Evolutionary conservation across 1,139 yeast genomes (phyloP).

Genomic region (Taphrina pruni): DNA sequence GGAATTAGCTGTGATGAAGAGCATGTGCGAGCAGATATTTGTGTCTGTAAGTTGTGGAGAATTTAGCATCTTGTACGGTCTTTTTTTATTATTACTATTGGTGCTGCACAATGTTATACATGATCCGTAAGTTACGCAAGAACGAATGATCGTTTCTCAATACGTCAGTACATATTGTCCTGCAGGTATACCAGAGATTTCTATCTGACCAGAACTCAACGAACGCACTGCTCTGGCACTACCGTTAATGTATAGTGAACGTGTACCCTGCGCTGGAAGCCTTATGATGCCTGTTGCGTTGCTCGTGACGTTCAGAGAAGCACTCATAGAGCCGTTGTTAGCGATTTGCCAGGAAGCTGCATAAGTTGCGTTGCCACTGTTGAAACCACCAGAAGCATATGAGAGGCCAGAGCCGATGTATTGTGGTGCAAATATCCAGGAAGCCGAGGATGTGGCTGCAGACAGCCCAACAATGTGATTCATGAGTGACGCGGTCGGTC

Average conservation of each 20-base stretch:
- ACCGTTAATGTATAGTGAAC: neutral
- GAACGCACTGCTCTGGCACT: neutral
- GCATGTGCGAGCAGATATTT: too few relatives aligned
- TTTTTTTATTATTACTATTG: too few relatives aligned
- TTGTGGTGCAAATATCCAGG: conserved; percentile 2
- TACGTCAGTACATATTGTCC: neutral
- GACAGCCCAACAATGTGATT: neutral
- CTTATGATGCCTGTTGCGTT: neutral
- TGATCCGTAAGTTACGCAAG: neutral
- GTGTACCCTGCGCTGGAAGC: neutral
- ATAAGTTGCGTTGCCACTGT: neutral
- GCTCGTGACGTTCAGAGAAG: neutral
- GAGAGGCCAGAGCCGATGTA: neutral
- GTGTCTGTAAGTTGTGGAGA: too few relatives aligned
- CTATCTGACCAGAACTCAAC: neutral
- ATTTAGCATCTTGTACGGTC: too few relatives aligned
- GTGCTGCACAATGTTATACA: too few relatives aligned
- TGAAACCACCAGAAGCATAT: neutral
- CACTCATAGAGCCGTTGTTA: neutral
- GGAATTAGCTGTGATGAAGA: too few relatives aligned
- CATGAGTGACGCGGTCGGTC: conserved; percentile 1
- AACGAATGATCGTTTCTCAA: too few relatives aligned
- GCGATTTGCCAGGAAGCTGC: neutral
- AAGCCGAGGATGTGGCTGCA: neutral
- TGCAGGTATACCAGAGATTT: neutral